Base-by-base conservation (phyloP, 1,284 basidiomycete species). In the Fistulinella cinereoalba region DNA sequence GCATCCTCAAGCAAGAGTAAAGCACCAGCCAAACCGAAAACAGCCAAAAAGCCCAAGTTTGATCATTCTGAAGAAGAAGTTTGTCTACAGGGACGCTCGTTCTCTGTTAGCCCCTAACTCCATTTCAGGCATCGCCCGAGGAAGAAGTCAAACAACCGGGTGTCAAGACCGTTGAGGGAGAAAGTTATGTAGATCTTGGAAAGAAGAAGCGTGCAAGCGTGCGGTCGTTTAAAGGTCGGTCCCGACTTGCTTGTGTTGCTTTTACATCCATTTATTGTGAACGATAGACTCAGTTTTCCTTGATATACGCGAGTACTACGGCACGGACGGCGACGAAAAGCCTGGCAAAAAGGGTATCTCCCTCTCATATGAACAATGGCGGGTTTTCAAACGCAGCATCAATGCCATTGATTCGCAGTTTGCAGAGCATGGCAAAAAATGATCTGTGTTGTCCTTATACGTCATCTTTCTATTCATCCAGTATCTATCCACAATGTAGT, bases 331-430 rank as follows among this genome's bases (percentile, higher is more conserved):
- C 18, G 77, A 79, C n/a, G 74, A 81, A 51, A 89, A 87, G 53
- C 90, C 90, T 0, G 87, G 88, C 0, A 85, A 86, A 65, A 92
- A 92, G 58, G 90, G 90, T 7, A 85, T 93, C 46, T 77, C 82
- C 0, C 71, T 93, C n/a, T 69, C 69, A 10, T 37, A 68, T 0
- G 89, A 91, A 29, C 88, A 89, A 78, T 89, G 86, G 86, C 69
- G 81, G 37, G 57, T 61, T 13, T 66, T 89, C 41, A 80, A 79
- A 59, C 62, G 62, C 22, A 67, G 68, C 37, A 57, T 66, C 2
- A 55, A 56, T 12, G 66, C 63, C 11, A 75, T 88, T 49, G 83
- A 85, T 54, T 56, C 67, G 11, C 65, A 84, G n/a, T 70, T 85
- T 44, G 65, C 66, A 19, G 68, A 72, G 18, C 54, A 73, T 44